Evolutionary conservation across 2,329 filamentous ascomycete genomes (phyloP).

Genomic region (Grosmannia clavigera): DNA sequence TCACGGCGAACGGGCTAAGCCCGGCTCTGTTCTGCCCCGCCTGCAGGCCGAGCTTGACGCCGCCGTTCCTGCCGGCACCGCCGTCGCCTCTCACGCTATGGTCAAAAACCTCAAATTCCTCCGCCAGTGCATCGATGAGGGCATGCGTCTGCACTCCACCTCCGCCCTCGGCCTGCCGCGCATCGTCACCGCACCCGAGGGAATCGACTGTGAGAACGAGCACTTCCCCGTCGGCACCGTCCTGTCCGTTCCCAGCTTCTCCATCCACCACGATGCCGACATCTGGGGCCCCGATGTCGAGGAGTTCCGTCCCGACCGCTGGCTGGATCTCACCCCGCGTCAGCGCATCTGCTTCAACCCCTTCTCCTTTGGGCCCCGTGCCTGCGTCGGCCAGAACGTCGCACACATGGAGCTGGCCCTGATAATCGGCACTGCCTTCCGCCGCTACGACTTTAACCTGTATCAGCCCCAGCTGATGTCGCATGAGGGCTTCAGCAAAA

Average conservation of each 20-base stretch:
- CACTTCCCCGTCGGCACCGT: conserved; percentile 9
- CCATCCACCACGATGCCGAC: conserved; percentile 8
- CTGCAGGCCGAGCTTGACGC: conserved; percentile 9
- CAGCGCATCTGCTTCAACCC: conserved; percentile 10
- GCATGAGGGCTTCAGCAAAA: conserved; percentile 10
- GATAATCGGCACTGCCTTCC: conserved; percentile 8
- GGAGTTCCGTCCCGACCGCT: conserved; percentile 15
- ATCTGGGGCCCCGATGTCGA: conserved; percentile 18
- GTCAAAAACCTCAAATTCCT: conserved; percentile 7
- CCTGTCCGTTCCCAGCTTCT: conserved; percentile 8
- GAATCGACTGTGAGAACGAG: conserved; percentile 1
- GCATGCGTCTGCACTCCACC: conserved; percentile 9
- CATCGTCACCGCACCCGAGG: conserved; percentile 8
- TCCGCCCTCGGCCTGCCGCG: conserved; percentile 10
- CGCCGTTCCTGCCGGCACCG: background rate
- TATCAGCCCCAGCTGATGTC: conserved; percentile 5
- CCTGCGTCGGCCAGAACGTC: conserved; percentile 11
- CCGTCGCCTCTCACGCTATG: conserved; percentile 2
- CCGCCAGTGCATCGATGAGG: conserved; percentile 10
- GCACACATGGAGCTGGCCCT: conserved; percentile 11
- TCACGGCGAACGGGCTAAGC: conserved; percentile 6
- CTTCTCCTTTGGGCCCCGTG: conserved; percentile 9
- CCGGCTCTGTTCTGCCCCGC: conserved; percentile 5
- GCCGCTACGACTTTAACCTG: conserved; percentile 8
- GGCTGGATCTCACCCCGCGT: conserved; percentile 10